Base-by-base conservation (phyloP, 306 rosid species). In the Cucurbita maxima region DNA sequence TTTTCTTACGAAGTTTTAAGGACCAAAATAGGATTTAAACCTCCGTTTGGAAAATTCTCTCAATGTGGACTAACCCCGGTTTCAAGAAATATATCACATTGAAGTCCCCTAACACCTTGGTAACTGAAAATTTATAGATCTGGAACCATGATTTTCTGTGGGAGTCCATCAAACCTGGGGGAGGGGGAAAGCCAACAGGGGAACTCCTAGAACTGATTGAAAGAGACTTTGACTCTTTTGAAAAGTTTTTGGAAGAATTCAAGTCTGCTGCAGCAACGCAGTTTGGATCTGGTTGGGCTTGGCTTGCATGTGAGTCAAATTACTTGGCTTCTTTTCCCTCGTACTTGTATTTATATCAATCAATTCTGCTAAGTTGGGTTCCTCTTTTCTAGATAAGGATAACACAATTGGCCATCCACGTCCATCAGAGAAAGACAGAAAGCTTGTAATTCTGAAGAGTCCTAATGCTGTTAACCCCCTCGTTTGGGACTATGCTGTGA, bases 241-340 rank as follows among this genome's bases (percentile, higher is more conserved):
- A 86, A 60, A 79, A 60, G 58, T 90, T 93, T 34, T 50, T 87
- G 78, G 86, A 75, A 22, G 81, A 82, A 76, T 82, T 93, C 75
- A 93, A 84, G 88, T 44, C 59, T 53, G 94, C 89, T 57, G 94
- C 98, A 20, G 63, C 88, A 74, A 84, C 98, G 18, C 98, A 93
- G 78, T 93, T 93, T 71, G 97, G 98, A 75, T 90, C 98, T 72
- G 97, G 98, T 77, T 93, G 98, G 97, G 89, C 88, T 66, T 93
- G 98, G 98, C 92, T 93, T 80, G 97, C 88, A 72, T 93, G 98
- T 93, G 77, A 80, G 92, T 82, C 67, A 73, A 53, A 16, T 50
- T 9, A 73, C 43, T 38, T 58, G 20, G 52, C 75, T 58, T 56
- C 13, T 62, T 74, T 76, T 73, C 71, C 64, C 48, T 75, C 41